Conservation (phyloP, 306 rosid genomes). For the Sophora flavescens region DNA sequence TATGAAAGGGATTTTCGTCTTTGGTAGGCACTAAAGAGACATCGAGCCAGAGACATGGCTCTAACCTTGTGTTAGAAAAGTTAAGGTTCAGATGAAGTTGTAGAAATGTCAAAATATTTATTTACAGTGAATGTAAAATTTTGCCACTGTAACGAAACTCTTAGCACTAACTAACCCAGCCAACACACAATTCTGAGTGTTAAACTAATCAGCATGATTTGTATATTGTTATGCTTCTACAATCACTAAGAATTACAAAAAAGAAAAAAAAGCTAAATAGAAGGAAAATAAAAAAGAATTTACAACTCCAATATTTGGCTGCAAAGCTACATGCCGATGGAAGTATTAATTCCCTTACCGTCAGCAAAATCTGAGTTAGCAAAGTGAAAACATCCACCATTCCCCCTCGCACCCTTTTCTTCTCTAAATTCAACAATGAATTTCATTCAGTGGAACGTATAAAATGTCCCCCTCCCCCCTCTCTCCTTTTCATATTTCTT, state of each 20-base stretch:
- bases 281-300: slow-evolving; percentile 19
- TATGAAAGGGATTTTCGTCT: too few relatives aligned
- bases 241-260: not conserved
- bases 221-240: slow-evolving; percentile 27
- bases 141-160: slow-evolving; percentile 2
- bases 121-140: slow-evolving; percentile 35
- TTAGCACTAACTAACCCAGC: slow-evolving; percentile 5
- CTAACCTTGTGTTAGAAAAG: too few relatives aligned
- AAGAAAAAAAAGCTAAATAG: not conserved
- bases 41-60: too few relatives aligned
- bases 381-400: not conserved
- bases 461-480: not conserved
- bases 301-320: slow-evolving; percentile 38
- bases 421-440: not conserved
- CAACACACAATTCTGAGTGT: not conserved
- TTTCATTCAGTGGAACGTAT: not conserved
- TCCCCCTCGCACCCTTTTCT: not conserved
- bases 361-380: not conserved
- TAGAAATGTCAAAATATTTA: slow-evolving; percentile 1
- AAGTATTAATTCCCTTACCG: slow-evolving; percentile 14
- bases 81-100: not conserved
- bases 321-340: slow-evolving; percentile 19
- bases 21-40: too few relatives aligned
- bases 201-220: not conserved
- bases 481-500: not conserved